Evolutionary conservation across 768 basidiomycete species (phyloP).

Genomic region (Chalciporus sphaerocephalus): DNA sequence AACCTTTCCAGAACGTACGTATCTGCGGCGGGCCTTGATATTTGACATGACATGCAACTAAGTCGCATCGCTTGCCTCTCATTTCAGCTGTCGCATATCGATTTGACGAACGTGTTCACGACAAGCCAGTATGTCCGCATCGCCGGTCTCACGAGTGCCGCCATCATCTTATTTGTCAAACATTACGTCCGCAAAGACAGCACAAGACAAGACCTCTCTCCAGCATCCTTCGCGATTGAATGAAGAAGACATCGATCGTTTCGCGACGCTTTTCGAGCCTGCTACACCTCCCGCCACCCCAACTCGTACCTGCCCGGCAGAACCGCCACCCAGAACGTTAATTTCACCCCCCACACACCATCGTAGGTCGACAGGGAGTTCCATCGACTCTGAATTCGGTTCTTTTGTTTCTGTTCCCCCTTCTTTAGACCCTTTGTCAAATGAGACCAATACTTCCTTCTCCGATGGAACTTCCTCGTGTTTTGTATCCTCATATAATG

Average conservation of each 20-base stretch:
- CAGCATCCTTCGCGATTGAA: conserved; percentile 3
- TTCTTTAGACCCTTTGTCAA: conserved; percentile 43
- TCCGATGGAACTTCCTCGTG: background rate
- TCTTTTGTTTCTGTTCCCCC: conserved; percentile 56
- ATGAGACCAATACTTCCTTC: background rate
- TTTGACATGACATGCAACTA: background rate
- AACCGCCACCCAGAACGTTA: background rate
- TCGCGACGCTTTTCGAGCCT: conserved; percentile 43
- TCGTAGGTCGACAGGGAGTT: conserved; percentile 17
- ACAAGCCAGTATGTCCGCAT: background rate
- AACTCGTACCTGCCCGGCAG: conserved; percentile 2
- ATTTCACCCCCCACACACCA: background rate
- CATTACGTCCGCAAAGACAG: background rate
- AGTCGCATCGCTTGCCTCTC: background rate
- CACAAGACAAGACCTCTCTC: background rate
- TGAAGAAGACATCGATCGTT: conserved; percentile 36
- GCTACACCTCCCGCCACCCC: conserved; percentile 30
- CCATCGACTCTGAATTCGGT: conserved; percentile 53
- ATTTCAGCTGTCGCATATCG: background rate
- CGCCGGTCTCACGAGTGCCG: background rate
- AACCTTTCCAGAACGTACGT: no score
- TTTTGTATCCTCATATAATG: background rate
- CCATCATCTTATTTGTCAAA: background rate
- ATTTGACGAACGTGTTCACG: background rate
- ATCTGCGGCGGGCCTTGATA: background rate